phyloP scores from a whole-genome alignment of 768 basidiomycete species.

The Podaxis sp. region DNA sequence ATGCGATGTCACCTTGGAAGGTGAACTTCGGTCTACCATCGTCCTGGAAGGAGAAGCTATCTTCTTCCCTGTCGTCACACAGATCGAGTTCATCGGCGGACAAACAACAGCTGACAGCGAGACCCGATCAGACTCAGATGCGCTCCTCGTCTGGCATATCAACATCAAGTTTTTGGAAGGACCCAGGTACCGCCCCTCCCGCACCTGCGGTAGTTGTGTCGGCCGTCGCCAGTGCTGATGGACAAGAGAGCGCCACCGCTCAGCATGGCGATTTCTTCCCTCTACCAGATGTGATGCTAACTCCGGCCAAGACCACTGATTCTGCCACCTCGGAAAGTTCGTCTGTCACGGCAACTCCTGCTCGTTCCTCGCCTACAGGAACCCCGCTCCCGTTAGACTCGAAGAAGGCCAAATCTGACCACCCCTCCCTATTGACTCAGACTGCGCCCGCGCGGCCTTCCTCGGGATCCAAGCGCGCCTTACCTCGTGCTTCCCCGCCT shows the following conservation, averaged over 20 bases:
- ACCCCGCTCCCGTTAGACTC: slow-evolving; percentile 26
- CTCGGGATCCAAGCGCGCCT: slow-evolving; percentile 25
- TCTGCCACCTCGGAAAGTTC: slow-evolving; percentile 36
- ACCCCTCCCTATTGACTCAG: slow-evolving; percentile 61
- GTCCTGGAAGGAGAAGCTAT: slow-evolving; percentile 41
- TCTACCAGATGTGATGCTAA: slow-evolving; percentile 4
- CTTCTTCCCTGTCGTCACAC: slow-evolving; percentile 34
- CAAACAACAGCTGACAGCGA: slow-evolving; percentile 31
- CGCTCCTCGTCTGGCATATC: slow-evolving; percentile 35
- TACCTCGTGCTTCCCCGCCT: slow-evolving; percentile 36
- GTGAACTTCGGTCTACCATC: slow-evolving; percentile 26
- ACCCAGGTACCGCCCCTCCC: slow-evolving; percentile 49
- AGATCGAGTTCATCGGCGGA: slow-evolving; percentile 35
- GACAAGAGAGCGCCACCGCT: slow-evolving; percentile 40
- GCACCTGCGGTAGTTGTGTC: slow-evolving; percentile 56
- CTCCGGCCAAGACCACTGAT: neutral
- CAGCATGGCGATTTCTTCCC: slow-evolving; percentile 13
- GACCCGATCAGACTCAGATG: slow-evolving; percentile 19
- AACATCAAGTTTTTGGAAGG: slow-evolving; percentile 46
- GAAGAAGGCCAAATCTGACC: slow-evolving; percentile 24
- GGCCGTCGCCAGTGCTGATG: slow-evolving; percentile 45
- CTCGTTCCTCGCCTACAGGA: slow-evolving; percentile 40
- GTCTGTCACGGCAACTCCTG: slow-evolving; percentile 39
- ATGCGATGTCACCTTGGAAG: slow-evolving; percentile 39
- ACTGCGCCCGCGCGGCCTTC: slow-evolving; percentile 49